These are phyloP conservation scores for Angophora floribunda DNA, from an alignment of 345 rosid species.

Conservation along the genomic window DNA sequence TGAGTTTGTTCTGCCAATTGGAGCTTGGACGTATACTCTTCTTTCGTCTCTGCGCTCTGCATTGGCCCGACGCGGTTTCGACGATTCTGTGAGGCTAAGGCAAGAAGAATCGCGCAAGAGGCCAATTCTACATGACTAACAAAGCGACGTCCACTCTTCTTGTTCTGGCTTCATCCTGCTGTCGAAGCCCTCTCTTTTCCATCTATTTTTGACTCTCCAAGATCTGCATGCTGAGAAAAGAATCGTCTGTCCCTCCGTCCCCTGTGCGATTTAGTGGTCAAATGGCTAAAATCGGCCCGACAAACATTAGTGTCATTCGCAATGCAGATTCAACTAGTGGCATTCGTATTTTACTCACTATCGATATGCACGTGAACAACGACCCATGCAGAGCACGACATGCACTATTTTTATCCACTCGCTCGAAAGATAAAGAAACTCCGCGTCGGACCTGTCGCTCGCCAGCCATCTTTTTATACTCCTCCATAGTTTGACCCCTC, in stretches of 20 bases:
- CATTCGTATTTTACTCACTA: neutral
- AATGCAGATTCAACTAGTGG: neutral
- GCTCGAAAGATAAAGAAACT: neutral
- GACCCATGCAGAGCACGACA: neutral
- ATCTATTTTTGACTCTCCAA: neutral
- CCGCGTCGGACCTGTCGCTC: neutral
- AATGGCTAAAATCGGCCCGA: neutral
- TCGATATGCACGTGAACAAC: neutral
- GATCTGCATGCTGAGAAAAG: neutral
- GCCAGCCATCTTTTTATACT: neutral
- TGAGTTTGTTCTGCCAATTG: neutral
- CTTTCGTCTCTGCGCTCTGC: neutral
- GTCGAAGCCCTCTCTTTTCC: neutral
- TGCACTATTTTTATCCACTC: neutral
- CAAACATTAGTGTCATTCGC: neutral
- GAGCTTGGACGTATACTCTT: neutral
- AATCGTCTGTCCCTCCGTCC: neutral
- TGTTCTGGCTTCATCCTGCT: neutral
- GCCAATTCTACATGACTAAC: neutral
- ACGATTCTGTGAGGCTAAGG: neutral
- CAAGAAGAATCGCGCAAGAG: neutral
- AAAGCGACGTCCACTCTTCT: neutral
- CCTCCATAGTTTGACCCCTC: neutral
- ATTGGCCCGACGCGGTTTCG: neutral
- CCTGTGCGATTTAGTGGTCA: neutral